Percentiles rank a stretch among this genome's conserved stretches.
phyloP scores from a whole-genome alignment of 768 basidiomycete species.

The Hericium alpestre region DNA sequence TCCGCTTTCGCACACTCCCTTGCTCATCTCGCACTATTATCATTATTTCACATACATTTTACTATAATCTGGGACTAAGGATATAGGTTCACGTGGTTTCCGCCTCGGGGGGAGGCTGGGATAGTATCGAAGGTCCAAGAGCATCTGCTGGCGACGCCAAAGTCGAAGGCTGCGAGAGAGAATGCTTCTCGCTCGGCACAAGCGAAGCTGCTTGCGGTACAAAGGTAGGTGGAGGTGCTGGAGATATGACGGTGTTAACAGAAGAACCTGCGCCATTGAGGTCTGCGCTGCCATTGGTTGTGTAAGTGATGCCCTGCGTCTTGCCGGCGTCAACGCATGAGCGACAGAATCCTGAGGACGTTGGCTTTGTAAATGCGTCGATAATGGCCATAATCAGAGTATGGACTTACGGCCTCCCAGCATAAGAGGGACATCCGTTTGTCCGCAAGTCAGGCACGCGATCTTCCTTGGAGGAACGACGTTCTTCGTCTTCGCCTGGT shows the following conservation, averaged over 20 bases:
- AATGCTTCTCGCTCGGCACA: background rate
- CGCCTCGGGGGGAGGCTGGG: no score
- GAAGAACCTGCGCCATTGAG: background rate
- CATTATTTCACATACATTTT: background rate
- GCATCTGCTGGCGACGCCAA: no score
- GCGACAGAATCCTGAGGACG: slow-evolving; percentile 50
- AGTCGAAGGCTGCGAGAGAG: background rate
- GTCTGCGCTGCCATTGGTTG: background rate
- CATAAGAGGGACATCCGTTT: slow-evolving; percentile 65
- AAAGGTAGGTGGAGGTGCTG: background rate
- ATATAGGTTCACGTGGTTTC: no score
- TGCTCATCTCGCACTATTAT: background rate
- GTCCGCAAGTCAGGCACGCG: slow-evolving; percentile 49
- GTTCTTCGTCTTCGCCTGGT: slow-evolving; percentile 21
- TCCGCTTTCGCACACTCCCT: background rate
- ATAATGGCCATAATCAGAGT: background rate
- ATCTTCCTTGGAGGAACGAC: slow-evolving; percentile 31
- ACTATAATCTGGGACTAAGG: background rate
- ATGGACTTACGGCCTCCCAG: slow-evolving; percentile 59
- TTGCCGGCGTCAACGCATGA: slow-evolving; percentile 52
- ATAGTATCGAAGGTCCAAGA: no score
- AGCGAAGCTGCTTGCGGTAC: background rate
- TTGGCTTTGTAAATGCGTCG: background rate
- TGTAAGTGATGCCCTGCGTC: slow-evolving; percentile 9
- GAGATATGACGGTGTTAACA: background rate